A percentile compares a stretch with the other conserved stretches of the same genome.
Evolutionary conservation across 371 early-diverging fungal genomes (phyloP).

Genomic region (Mortierella sp.): DNA sequence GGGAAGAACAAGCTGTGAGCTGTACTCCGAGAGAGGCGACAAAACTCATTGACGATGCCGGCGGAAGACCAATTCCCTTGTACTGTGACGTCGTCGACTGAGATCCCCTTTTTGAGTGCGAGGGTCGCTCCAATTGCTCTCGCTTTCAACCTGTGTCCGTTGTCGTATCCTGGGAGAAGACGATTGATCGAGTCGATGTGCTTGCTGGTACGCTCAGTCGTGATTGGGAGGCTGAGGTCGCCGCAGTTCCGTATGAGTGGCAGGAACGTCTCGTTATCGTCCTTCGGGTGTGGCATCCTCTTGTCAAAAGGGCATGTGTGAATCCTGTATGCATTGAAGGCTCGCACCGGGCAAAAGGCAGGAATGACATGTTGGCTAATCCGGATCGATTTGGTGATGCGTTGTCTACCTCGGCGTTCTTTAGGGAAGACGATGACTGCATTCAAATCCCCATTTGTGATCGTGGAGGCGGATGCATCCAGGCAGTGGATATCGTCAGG

Average conservation of each 20-base stretch:
- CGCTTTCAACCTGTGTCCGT: background rate
- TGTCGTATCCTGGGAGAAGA: background rate
- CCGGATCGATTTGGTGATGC: constrained; percentile 4
- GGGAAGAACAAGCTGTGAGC: background rate
- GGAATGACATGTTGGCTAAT: constrained; percentile 1
- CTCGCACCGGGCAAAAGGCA: constrained; percentile 6
- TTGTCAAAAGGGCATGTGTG: background rate
- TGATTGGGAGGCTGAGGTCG: background rate
- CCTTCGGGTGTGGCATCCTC: background rate
- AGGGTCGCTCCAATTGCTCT: constrained; percentile 4
- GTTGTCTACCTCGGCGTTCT: background rate
- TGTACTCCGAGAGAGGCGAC: background rate
- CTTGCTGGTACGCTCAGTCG: background rate
- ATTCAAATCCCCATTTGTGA: background rate
- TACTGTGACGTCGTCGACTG: constrained; percentile 36
- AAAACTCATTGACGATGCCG: constrained; percentile 18
- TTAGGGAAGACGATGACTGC: constrained; percentile 9
- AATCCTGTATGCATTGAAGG: constrained; percentile 3
- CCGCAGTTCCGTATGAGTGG: background rate
- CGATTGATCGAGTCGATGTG: background rate
- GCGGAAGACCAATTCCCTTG: constrained; percentile 40
- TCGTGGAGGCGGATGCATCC: background rate
- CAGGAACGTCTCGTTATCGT: background rate
- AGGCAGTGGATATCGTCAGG: constrained; percentile 5
- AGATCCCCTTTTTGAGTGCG: constrained; percentile 21